These are phyloP conservation scores for Fraxinus anomala DNA, from an alignment of 257 asterid genomes.

Conservation along the genomic window DNA sequence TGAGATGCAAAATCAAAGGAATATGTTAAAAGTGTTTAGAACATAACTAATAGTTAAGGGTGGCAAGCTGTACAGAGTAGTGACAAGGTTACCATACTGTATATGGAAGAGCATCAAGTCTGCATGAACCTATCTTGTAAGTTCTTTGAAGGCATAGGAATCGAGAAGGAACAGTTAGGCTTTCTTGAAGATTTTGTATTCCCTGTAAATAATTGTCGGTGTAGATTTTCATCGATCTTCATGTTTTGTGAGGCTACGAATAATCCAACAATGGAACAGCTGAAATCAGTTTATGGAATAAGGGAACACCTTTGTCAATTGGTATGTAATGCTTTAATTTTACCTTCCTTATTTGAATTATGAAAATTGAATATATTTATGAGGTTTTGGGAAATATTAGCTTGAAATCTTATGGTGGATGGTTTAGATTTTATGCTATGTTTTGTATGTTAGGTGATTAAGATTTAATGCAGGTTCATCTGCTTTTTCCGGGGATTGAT, in stretches of 20 bases:
- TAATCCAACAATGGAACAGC: background rate
- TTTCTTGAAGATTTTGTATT: slow-evolving; percentile 27
- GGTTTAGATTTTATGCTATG: too few species aligned
- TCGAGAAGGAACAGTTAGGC: slow-evolving; percentile 29
- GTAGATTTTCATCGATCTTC: slow-evolving; percentile 17
- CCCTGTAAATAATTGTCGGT: slow-evolving; percentile 34
- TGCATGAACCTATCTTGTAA: slow-evolving; percentile 18
- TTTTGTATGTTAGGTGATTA: too few species aligned
- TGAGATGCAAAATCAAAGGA: background rate
- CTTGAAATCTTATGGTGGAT: background rate
- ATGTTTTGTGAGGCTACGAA: slow-evolving; percentile 7
- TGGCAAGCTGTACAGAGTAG: background rate
- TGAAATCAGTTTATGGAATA: slow-evolving; percentile 10
- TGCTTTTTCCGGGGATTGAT: background rate
- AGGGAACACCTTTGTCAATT: background rate
- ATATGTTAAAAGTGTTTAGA: background rate
- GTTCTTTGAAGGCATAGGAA: slow-evolving; percentile 38
- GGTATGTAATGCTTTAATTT: background rate
- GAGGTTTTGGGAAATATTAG: background rate
- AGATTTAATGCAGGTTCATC: too few species aligned
- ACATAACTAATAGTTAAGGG: background rate
- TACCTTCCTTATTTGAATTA: slow-evolving; percentile 1
- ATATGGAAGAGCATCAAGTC: background rate
- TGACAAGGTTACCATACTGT: background rate
- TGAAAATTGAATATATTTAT: background rate